Evolutionary conservation across 2,329 filamentous ascomycete genomes (phyloP).

Genomic region (Talaromyces sp.): DNA sequence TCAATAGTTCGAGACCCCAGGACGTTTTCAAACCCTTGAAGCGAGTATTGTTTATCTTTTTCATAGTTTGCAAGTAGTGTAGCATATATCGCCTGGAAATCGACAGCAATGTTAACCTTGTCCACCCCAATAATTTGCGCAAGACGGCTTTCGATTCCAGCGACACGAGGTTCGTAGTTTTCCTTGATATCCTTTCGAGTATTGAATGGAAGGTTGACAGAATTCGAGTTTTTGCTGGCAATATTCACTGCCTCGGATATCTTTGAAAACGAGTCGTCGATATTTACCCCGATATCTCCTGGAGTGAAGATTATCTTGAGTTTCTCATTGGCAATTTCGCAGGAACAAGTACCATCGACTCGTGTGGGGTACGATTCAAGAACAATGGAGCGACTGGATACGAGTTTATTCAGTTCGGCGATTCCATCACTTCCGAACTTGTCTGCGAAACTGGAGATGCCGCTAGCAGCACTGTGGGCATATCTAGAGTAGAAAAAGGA

Average conservation of each 20-base stretch:
- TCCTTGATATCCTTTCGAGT: not conserved
- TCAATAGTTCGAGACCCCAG: not conserved
- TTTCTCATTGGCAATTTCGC: not conserved
- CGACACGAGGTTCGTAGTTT: not conserved
- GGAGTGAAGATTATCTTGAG: not conserved
- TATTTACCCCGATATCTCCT: not conserved
- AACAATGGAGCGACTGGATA: not conserved
- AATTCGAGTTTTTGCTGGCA: not conserved
- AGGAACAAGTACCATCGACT: not conserved
- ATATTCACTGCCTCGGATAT: not conserved
- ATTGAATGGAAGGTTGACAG: not conserved
- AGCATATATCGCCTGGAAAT: not conserved
- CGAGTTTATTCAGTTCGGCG: not conserved
- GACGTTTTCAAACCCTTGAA: not conserved
- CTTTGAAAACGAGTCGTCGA: not conserved
- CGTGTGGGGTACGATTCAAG: not conserved
- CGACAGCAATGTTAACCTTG: not conserved
- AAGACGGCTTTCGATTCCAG: not conserved
- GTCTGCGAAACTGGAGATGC: not conserved
- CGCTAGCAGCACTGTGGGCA: not conserved
- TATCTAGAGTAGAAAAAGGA: not conserved
- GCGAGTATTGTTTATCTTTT: not conserved
- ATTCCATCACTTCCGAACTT: not conserved
- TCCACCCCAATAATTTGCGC: not conserved
- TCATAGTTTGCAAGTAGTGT: not conserved